phyloP scores from a whole-genome alignment of 192 early-diverging fungal species.

The Mortierella claussenii region DNA sequence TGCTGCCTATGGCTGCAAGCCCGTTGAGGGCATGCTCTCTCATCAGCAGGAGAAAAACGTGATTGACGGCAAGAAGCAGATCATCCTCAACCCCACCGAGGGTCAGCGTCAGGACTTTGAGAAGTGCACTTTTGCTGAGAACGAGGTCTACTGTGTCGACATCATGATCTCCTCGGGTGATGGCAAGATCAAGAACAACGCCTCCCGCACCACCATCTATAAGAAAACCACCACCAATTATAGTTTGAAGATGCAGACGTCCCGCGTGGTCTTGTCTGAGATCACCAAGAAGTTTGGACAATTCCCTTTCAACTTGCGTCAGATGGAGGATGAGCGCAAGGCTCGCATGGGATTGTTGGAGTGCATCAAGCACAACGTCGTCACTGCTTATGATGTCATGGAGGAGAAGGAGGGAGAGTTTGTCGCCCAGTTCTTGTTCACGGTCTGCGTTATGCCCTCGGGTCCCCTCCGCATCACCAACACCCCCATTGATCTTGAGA shows the following conservation, averaged over 20 bases:
- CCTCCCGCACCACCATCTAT: constrained; percentile 88
- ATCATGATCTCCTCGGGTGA: constrained; percentile 90
- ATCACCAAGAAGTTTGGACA: constrained; percentile 81
- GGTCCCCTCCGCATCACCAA: constrained; percentile 90
- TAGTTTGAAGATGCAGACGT: constrained; percentile 89
- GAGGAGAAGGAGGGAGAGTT: constrained; percentile 85
- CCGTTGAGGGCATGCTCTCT: constrained; percentile 93
- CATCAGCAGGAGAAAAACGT: constrained; percentile 88
- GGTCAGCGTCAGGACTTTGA: constrained; percentile 79
- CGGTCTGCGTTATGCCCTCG: constrained; percentile 88
- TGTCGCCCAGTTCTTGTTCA: constrained; percentile 93
- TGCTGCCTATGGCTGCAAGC: constrained; percentile 84
- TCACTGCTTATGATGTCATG: constrained; percentile 84
- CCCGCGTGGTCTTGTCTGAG: constrained; percentile 77
- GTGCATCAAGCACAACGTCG: constrained; percentile 84
- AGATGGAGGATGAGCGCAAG: constrained; percentile 92
- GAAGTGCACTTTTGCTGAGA: constrained; percentile 76
- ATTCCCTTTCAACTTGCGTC: constrained; percentile 90
- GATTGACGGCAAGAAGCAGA: constrained; percentile 93
- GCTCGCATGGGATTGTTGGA: constrained; percentile 93
- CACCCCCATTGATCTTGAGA: constrained; percentile 75
- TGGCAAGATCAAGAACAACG: constrained; percentile 79
- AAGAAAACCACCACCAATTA: constrained; percentile 86
- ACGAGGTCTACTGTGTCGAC: constrained; percentile 94
- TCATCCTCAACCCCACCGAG: constrained; percentile 89